Base-by-base conservation (phyloP, 495 filamentous ascomycete genomes). In the Podospora conica region DNA sequence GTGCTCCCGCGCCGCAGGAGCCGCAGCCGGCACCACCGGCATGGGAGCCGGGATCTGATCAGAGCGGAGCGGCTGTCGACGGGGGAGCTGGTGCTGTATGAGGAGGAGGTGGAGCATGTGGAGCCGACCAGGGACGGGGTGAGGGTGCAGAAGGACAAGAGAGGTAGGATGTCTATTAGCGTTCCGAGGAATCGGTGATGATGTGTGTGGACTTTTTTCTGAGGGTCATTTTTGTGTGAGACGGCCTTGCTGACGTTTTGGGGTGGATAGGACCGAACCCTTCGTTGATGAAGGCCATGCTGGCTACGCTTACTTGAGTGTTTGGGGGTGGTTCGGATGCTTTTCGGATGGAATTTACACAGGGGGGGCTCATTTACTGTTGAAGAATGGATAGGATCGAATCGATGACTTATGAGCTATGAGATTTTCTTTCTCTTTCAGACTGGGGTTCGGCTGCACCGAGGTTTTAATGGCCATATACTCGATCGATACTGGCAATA, bases 101-200 rank as follows among this genome's bases (percentile, higher is more conserved):
- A 85, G 72, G 81, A 88, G 74, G 73, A 81, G 70, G 72, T 82
- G 21, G 80, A 86, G 80, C 70, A 70, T 69, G 77, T 86, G 59
- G 79, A 78, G 68, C 84, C 85, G 69, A 75, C 78, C 15, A 78
- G 82, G 25, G 77, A 79, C 28, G 85, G 85, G 20, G 83, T 89
- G 22, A 84, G 91, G 70, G 80, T 95, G 68, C 88, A 90, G 78
- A 90, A 87, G 81, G 90, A 96, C 74, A 87, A 87, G 78, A 91
- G 85, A 89, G 91, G 93, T 96, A 92, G 83, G 88, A 82, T 90
- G 82, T 84, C 82, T 78, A 83, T 90, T 77, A 82, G 80, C 77
- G 76, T 86, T 78, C 83, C 86, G 76, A 84, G 79, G 75, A 74
- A 81, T 79, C 77, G 77, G 72, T 75, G 75, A 81, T 76, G 73